Base-by-base conservation (phyloP, 805 yeast species). In the Candida orba region DNA sequence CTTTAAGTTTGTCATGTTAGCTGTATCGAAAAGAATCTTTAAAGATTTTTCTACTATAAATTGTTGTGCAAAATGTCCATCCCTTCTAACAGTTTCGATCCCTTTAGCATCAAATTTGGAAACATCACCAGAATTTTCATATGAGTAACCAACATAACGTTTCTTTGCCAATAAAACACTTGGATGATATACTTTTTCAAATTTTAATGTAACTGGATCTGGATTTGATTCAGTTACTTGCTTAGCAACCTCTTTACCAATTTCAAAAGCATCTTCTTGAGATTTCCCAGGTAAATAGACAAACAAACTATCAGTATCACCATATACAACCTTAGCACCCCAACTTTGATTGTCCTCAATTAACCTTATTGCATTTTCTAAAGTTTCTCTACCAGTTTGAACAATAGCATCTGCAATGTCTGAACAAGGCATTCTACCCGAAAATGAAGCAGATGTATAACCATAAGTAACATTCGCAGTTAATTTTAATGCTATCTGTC, bases 381-480 rank as follows among this genome's bases (percentile, higher is more conserved):
- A 65, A 0, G 88, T 83, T 61, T 91, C 97, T 42, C 98, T 68
- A 0, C 93, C 99, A 0, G 93, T 80, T 20, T 89, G 79, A 1
- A 93, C 99, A 59, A 93, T 87, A 12, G 95, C 84, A 64, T 93
- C 99, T 0, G 99, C 96, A 27, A 93, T 73, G 58, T 90, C 98
- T 0, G 95, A 80, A 54, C 93, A 86, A 0, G 99, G 98, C 99
- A 93, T 93, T 49, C 99, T 68, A 0, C 99, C 99, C 8, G 96
- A 87, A 57, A 84, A 93, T 0, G 96, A 79, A 0, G 99, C 99
- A 1, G 96, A 84, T 0, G 97, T 75, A 58, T 93, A 93, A 0
- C 99, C 99, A 65, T 93, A 93, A 0, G 96, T 91, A 8, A 93
- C 99, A 61, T 89, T 90, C 1, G 99, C 97, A 36, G 89, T 81